Evolutionary conservation across 192 early-diverging fungal genomes (phyloP), one percentile per base, ranked within the genome.

Genomic region (Phycomyces blakesleeanus): DNA sequence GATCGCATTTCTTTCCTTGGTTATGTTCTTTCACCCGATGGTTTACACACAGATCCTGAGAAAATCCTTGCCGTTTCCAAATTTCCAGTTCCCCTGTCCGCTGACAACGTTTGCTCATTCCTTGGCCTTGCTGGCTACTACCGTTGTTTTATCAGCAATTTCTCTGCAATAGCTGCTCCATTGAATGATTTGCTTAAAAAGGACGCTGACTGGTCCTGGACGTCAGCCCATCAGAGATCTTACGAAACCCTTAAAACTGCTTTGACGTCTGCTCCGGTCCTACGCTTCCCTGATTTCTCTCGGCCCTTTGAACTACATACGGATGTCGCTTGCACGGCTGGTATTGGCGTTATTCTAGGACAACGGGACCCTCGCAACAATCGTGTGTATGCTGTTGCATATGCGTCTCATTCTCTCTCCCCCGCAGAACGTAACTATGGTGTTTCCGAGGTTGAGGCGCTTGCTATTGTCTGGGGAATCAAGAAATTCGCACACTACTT

Each of bases 71-170:
- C 57, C 14, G 50, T 71, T 9, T 3, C 21, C 29, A 18, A 7
- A 10, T 57, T n/a, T 16, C 64, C 60, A 1, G 24, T 14, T 40
- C 63, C 63, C 3, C 8, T 6, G 3, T 1, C 20, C 11, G 25
- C 12, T 3, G 7, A 51, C 0, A 44, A 42, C 0, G 26, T 66
- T 3, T 58, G 37, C 24, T 61, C 52, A 14, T 72, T 72, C 38
- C 41, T 73, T 11, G 71, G 71, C 0, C 40, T 67, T 1, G 40
- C 52, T 24, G 59, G 60, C 6, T 55, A 62, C 44, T 63, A 58
- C 29, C 60, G 56, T 11, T 14, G 22, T 14, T 57, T 67, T 40
- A 63, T 73, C 37, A 10, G 44, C 12, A 18, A 50, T 5, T 73
- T 55, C 44, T 20, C 69, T 0, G 24, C 55, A 1, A 57, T 59